phyloP scores from a whole-genome alignment of 1,284 basidiomycete species.

The Xerocomus minutiporus region DNA sequence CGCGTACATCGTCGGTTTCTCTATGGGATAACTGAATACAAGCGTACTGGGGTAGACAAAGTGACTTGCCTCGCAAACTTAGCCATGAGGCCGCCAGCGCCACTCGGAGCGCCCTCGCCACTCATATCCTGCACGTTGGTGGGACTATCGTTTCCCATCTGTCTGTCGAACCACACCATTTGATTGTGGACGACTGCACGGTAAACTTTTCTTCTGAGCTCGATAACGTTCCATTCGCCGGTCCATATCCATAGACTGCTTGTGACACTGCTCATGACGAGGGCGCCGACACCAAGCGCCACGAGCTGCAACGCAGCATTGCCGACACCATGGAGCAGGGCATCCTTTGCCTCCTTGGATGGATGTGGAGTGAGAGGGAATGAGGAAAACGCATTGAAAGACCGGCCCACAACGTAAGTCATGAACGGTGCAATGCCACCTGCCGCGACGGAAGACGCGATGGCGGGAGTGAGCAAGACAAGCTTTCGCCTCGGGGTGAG shows the following conservation, averaged over 20 bases:
- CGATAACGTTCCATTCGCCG: constrained; percentile 76
- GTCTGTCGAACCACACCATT: constrained; percentile 85
- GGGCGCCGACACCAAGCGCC: constrained; percentile 64
- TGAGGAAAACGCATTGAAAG: constrained; percentile 75
- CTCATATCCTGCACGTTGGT: constrained; percentile 37
- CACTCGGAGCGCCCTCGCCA: constrained; percentile 55
- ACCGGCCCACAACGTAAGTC: constrained; percentile 84
- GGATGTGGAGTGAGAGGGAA: constrained; percentile 49
- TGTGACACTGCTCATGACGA: constrained; percentile 72
- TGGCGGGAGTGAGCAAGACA: constrained; percentile 67
- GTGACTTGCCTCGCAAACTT: constrained; percentile 78
- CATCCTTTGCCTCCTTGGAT: constrained; percentile 45
- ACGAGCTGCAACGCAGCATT: constrained; percentile 66
- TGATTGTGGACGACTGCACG: constrained; percentile 64
- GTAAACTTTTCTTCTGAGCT: constrained; percentile 70
- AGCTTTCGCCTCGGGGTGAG: constrained; percentile 46
- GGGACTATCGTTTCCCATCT: constrained; percentile 63
- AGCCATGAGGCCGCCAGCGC: constrained; percentile 91
- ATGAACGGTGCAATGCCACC: constrained; percentile 89
- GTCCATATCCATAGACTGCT: constrained; percentile 84
- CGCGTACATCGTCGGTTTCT: constrained; percentile 91
- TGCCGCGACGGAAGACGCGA: constrained; percentile 61
- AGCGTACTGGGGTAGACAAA: not conserved
- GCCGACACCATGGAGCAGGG: constrained; percentile 58
- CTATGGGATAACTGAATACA: constrained; percentile 39